phyloP scores from a whole-genome alignment of 2,329 filamentous ascomycete genomes.

The Ophiosphaerella herpotricha region DNA sequence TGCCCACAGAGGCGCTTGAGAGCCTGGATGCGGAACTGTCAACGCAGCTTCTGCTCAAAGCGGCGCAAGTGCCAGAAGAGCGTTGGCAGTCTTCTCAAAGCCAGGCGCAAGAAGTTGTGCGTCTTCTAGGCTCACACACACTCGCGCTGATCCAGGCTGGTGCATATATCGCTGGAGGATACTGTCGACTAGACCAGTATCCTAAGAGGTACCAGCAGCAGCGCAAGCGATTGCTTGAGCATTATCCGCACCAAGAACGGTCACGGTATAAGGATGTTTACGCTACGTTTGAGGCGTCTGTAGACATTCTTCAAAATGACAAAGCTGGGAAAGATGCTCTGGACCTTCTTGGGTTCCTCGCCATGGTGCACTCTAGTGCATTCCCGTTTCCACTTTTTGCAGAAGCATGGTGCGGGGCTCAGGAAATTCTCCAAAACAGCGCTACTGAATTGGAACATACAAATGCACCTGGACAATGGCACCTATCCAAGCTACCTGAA shows the following conservation, averaged over 20 bases:
- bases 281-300: slow-evolving; percentile 45
- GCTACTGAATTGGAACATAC: not conserved
- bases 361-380: slow-evolving; percentile 28
- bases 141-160: not conserved
- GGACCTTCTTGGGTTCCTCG: slow-evolving; percentile 33
- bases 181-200: slow-evolving; percentile 30
- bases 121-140: no score
- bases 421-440: slow-evolving; percentile 6
- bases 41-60: no score
- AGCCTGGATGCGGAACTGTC: no score
- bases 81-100: no score
- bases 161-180: no score
- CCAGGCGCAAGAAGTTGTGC: no score
- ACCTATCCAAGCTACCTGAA: slow-evolving; percentile 14
- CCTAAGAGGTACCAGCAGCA: slow-evolving; percentile 22
- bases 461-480: slow-evolving; percentile 7
- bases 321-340: slow-evolving; percentile 30
- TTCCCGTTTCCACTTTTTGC: slow-evolving; percentile 15
- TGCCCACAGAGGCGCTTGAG: no score
- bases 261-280: slow-evolving; percentile 45
- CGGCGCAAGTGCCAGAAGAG: no score
- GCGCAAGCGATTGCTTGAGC: slow-evolving; percentile 32
- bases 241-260: slow-evolving; percentile 27
- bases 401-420: slow-evolving; percentile 27
- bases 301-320: slow-evolving; percentile 22